Percentiles rank a stretch among this genome's conserved stretches.
These are phyloP conservation scores for Penicillium sp. DNA, from an alignment of 2,329 filamentous ascomycete species.

Conservation along the genomic window DNA sequence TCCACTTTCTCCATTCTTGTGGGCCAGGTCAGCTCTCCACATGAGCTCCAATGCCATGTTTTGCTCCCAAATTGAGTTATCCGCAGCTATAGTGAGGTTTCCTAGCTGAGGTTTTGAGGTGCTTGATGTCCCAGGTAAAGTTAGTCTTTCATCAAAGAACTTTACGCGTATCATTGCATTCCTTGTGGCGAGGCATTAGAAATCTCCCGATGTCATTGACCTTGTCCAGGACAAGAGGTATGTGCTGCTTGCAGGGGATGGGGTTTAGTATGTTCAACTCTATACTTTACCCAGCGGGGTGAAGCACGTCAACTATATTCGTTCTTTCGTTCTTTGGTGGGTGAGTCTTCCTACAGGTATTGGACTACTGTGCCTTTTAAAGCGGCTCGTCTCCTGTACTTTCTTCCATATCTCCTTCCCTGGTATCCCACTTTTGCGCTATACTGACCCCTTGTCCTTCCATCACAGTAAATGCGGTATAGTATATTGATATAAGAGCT, in stretches of 20 bases:
- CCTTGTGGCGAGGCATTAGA: background rate
- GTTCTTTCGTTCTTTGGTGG: background rate
- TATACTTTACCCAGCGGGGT: background rate
- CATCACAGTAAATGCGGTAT: background rate
- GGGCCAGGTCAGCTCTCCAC: slow-evolving; percentile 1
- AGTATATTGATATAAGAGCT: no score
- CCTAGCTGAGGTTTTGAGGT: background rate
- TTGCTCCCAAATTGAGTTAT: background rate
- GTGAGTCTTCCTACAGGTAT: background rate
- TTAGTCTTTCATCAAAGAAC: background rate
- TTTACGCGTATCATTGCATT: background rate
- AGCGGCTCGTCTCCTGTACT: background rate
- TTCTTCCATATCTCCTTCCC: background rate
- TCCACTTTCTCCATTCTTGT: background rate
- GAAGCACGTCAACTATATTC: slow-evolving; percentile 3
- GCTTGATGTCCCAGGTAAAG: background rate
- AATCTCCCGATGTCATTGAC: slow-evolving; percentile 3
- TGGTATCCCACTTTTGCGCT: background rate
- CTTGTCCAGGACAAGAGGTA: background rate
- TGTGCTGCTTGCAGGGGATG: background rate
- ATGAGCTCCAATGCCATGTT: background rate
- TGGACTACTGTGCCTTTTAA: background rate
- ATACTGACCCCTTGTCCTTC: background rate
- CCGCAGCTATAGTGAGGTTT: background rate
- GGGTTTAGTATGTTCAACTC: background rate